Evolutionary conservation across 345 rosid genomes (phyloP).

Genomic region (Brassica napus): Da-Ae NC_063436.1:1497501-1498000

Average conservation of each 20-base stretch:
- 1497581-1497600: neutral
- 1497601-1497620: neutral
- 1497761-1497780: neutral
- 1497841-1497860: conserved; percentile 93
- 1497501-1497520: conserved; percentile 89
- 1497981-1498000: conserved; percentile 67
- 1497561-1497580: neutral
- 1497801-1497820: conserved; percentile 43
- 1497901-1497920: neutral
- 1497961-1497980: conserved; percentile 74
- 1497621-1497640: conserved; percentile 44
- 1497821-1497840: conserved; percentile 67
- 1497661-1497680: conserved; percentile 83
- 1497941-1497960: conserved; percentile 73
- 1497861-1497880: conserved; percentile 1
- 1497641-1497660: conserved; percentile 61
- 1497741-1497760: conserved; percentile 17
- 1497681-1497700: conserved; percentile 79
- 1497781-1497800: neutral
- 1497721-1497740: conserved; percentile 68
- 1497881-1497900: neutral
- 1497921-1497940: conserved; percentile 54
- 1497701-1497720: conserved; percentile 77
- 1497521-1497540: conserved; percentile 84
- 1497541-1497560: neutral